phyloP scores from a whole-genome alignment of 129 eudicot species.

The Ambrosia trifida region DNA sequence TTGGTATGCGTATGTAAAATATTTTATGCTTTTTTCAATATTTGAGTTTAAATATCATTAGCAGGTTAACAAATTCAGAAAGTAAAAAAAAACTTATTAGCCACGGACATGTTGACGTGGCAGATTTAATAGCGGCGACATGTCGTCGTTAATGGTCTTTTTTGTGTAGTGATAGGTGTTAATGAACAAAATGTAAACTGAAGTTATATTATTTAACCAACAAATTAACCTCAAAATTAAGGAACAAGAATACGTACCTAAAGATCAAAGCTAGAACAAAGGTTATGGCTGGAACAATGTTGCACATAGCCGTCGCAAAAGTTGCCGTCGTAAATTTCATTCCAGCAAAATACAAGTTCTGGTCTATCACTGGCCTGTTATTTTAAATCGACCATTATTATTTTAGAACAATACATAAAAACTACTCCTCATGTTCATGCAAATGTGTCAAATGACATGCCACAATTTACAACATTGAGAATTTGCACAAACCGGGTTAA shows the following conservation, averaged over 20 bases:
- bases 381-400: background rate
- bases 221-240: too few relatives aligned
- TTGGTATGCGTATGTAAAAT: too few relatives aligned
- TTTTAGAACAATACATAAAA: too few relatives aligned
- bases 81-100: too few relatives aligned
- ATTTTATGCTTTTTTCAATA: too few relatives aligned
- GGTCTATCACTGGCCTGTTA: conserved; percentile 60
- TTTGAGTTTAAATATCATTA: too few relatives aligned
- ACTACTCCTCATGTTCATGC: background rate
- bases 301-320: conserved; percentile 47
- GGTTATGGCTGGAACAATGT: conserved; percentile 56
- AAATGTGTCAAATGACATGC: background rate
- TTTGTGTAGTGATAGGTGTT: too few relatives aligned
- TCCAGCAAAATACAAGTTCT: conserved; percentile 47
- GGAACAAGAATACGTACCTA: conserved; percentile 37
- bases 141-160: too few relatives aligned
- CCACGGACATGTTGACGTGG: too few relatives aligned
- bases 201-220: background rate
- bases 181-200: background rate
- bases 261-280: conserved; percentile 48
- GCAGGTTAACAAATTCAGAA: too few relatives aligned
- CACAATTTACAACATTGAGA: background rate
- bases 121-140: too few relatives aligned
- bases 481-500: background rate
- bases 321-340: conserved; percentile 53